Evolutionary conservation across 139 green algal species (phyloP).

Genomic region (Chlorella vulgaris): DNA sequence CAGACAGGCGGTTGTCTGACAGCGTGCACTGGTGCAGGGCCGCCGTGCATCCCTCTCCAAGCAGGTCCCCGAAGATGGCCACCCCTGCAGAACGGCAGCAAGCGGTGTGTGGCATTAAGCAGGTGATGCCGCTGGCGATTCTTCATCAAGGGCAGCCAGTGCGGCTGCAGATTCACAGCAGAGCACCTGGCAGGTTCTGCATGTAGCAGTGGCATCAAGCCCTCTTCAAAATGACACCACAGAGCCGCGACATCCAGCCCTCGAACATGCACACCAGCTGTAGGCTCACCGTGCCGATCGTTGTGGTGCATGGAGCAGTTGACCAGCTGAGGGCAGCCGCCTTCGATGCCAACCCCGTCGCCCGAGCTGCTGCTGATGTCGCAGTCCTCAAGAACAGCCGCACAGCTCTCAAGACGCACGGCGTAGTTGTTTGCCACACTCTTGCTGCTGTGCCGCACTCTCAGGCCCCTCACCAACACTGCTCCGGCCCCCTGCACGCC

Average conservation of each 20-base stretch:
- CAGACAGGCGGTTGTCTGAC: conserved; percentile 41
- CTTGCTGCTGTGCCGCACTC: conserved; percentile 45
- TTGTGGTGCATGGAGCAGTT: conserved; percentile 48
- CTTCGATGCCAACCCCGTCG: conserved; percentile 40
- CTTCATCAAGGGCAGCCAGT: too few relatives aligned
- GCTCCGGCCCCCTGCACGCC: not conserved
- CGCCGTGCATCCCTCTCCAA: conserved; percentile 2
- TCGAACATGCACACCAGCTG: not conserved
- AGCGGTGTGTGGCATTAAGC: not conserved
- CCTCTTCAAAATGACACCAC: too few relatives aligned
- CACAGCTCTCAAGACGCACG: conserved; percentile 37
- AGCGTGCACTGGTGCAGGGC: conserved; percentile 39
- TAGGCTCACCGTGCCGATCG: conserved; percentile 39
- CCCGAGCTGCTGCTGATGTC: conserved; percentile 49
- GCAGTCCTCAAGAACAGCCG: conserved; percentile 34
- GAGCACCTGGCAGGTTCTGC: too few relatives aligned
- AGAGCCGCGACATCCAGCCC: too few relatives aligned
- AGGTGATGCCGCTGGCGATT: too few relatives aligned
- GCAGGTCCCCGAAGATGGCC: conserved; percentile 49
- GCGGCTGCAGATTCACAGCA: too few relatives aligned
- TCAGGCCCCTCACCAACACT: conserved; percentile 37
- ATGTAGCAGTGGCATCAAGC: too few relatives aligned
- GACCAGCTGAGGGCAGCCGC: conserved; percentile 11
- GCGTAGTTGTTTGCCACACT: conserved; percentile 67
- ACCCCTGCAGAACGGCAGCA: conserved; percentile 19